Evolutionary conservation across 2,329 filamentous ascomycete species (phyloP).

Genomic region (Rhinocladiella similis): DNA sequence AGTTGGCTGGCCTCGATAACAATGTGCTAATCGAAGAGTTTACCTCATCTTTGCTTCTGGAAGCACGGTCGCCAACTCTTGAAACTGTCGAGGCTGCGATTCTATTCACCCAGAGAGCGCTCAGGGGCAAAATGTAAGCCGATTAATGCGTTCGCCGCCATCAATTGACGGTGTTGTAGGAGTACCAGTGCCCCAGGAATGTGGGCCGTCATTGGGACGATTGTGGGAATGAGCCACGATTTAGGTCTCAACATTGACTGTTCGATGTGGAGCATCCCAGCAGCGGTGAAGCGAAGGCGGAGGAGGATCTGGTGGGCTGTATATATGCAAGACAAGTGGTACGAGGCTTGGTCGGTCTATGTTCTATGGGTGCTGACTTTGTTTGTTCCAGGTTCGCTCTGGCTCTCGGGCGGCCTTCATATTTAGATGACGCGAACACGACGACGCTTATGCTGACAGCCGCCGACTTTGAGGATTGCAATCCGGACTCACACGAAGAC

Average conservation of each 20-base stretch:
- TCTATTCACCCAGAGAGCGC: slow-evolving; percentile 15
- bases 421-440: slow-evolving; percentile 11
- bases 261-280: slow-evolving; percentile 15
- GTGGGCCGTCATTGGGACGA: slow-evolving; percentile 13
- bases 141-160: not conserved
- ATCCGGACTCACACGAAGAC: not conserved
- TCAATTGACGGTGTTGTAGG: slow-evolving; percentile 4
- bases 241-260: slow-evolving; percentile 15
- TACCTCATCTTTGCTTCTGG: slow-evolving; percentile 10
- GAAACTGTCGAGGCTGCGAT: slow-evolving; percentile 17
- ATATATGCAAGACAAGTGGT: slow-evolving; percentile 21
- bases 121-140: slow-evolving; percentile 12
- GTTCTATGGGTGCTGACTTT: not conserved
- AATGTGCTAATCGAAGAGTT: slow-evolving; percentile 19
- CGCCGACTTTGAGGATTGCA: slow-evolving; percentile 11
- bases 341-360: not conserved
- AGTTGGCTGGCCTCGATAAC: slow-evolving; percentile 14
- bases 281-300: slow-evolving; percentile 4
- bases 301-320: slow-evolving; percentile 15
- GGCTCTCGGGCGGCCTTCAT: slow-evolving; percentile 17
- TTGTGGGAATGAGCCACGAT: slow-evolving; percentile 16
- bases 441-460: slow-evolving; percentile 15
- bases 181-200: slow-evolving; percentile 16
- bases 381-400: slow-evolving; percentile 11
- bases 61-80: slow-evolving; percentile 12